Percentiles rank a stretch among this genome's conserved stretches.
These are phyloP conservation scores for Podila epigama DNA, from an alignment of 192 early-diverging fungal species.

Conservation along the genomic window DNA sequence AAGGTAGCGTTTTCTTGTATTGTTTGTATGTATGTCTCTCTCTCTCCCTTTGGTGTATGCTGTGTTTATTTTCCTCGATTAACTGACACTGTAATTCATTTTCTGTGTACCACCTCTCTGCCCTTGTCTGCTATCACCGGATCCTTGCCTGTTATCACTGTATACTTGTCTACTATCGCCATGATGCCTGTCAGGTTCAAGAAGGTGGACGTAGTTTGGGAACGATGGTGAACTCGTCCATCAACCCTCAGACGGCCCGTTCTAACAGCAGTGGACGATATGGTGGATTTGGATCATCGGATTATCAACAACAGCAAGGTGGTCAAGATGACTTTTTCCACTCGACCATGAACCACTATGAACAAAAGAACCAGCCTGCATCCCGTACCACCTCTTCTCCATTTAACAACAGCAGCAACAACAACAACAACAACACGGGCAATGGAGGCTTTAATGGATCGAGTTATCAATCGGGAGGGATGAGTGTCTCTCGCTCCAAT, in stretches of 20 bases:
- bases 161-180: too few relatives aligned
- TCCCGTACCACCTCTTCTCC: slow-evolving; percentile 26
- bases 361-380: slow-evolving; percentile 47
- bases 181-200: slow-evolving; percentile 28
- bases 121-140: too few relatives aligned
- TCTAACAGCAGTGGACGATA: slow-evolving; percentile 23
- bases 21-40: not conserved
- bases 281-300: slow-evolving; percentile 31
- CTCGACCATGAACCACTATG: slow-evolving; percentile 55
- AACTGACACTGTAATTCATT: too few relatives aligned
- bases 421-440: not conserved
- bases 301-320: slow-evolving; percentile 27
- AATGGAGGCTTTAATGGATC: slow-evolving; percentile 10
- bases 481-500: slow-evolving; percentile 41
- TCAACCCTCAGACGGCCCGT: slow-evolving; percentile 29
- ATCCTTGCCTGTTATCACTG: too few relatives aligned
- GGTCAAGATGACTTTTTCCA: slow-evolving; percentile 49
- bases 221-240: slow-evolving; percentile 38
- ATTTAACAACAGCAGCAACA: slow-evolving; percentile 7
- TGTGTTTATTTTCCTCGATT: too few relatives aligned
- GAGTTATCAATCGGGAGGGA: slow-evolving; percentile 26
- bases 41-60: not conserved
- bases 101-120: too few relatives aligned
- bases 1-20: slow-evolving; percentile 44
- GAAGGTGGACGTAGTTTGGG: slow-evolving; percentile 43